Evolutionary conservation across 2,329 filamentous ascomycete species (phyloP).

Genomic region (Xylaria multiplex): DNA sequence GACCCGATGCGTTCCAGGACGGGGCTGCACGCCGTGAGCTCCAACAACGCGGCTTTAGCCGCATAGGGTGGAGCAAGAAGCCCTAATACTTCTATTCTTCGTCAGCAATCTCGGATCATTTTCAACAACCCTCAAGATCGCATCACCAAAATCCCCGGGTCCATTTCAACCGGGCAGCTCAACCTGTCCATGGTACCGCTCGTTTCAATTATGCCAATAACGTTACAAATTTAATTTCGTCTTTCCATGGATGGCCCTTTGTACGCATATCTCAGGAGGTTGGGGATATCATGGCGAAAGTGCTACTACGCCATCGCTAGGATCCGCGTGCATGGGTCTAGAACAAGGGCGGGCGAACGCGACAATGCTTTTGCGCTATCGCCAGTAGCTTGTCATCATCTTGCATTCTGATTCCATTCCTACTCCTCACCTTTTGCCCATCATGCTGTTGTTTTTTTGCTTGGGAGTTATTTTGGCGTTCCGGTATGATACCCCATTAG

Average conservation of each 20-base stretch:
- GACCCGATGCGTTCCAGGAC: slow-evolving; percentile 62
- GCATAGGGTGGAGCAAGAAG: slow-evolving; percentile 51
- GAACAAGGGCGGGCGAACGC: slow-evolving; percentile 37
- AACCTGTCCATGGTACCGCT: slow-evolving; percentile 50
- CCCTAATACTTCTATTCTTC: slow-evolving; percentile 37
- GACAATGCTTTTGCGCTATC: slow-evolving; percentile 57
- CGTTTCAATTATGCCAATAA: slow-evolving; percentile 25
- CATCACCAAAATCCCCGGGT: slow-evolving; percentile 1
- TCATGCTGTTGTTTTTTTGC: slow-evolving; percentile 15
- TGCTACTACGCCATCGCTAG: slow-evolving; percentile 53
- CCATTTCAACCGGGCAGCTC: slow-evolving; percentile 45
- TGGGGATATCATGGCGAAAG: slow-evolving; percentile 49
- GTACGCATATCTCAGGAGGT: slow-evolving; percentile 46
- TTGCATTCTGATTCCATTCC: slow-evolving; percentile 38
- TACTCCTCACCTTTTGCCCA: no score
- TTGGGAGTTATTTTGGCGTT: slow-evolving; percentile 45
- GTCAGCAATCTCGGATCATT: slow-evolving; percentile 28
- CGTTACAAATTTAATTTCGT: slow-evolving; percentile 34
- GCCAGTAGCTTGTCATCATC: slow-evolving; percentile 38
- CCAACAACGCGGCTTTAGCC: slow-evolving; percentile 67
- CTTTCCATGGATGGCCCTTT: slow-evolving; percentile 41
- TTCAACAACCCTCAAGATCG: slow-evolving; percentile 40
- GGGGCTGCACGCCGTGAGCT: slow-evolving; percentile 69
- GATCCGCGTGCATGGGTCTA: slow-evolving; percentile 44
- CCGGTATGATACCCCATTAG: slow-evolving; percentile 64